Evolutionary conservation across 352 stramenopile genomes (phyloP).

Genomic region (Pythium vanterpoolii): DNA sequence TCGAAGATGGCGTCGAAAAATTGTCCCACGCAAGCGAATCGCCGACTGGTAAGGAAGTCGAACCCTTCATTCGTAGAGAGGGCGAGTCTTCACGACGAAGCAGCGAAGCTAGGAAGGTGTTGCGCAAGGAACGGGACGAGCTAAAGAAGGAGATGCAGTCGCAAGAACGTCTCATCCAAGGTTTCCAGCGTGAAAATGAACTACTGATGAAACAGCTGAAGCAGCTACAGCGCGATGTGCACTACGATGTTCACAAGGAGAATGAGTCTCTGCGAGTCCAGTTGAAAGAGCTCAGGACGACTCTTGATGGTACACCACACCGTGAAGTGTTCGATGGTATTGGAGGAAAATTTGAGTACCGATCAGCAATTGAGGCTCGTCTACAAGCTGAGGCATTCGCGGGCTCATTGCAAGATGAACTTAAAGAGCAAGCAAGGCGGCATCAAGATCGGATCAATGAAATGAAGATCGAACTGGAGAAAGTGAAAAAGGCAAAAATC

Average conservation of each 20-base stretch:
- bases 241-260: conserved; percentile 73
- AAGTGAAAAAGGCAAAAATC: conserved; percentile 76
- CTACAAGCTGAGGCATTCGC: conserved; percentile 56
- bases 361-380: conserved; percentile 55
- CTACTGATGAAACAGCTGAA: conserved; percentile 79
- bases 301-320: conserved; percentile 15
- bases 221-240: conserved; percentile 47
- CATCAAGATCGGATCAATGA: conserved; percentile 64
- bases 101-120: neutral
- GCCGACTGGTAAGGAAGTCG: neutral
- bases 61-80: neutral
- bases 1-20: neutral
- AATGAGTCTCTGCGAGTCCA: conserved; percentile 62
- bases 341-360: conserved; percentile 41
- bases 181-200: conserved; percentile 82
- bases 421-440: conserved; percentile 28
- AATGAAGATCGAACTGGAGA: conserved; percentile 64
- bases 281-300: conserved; percentile 38
- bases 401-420: conserved; percentile 55
- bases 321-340: conserved; percentile 10
- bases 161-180: conserved; percentile 74
- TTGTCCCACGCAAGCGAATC: neutral
- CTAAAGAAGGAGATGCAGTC: conserved; percentile 27
- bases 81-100: neutral
- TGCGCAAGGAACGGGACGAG: conserved; percentile 1